Evolutionary conservation across 257 asterid genomes (phyloP).

Genomic region (Solanum habrochaites): DNA sequence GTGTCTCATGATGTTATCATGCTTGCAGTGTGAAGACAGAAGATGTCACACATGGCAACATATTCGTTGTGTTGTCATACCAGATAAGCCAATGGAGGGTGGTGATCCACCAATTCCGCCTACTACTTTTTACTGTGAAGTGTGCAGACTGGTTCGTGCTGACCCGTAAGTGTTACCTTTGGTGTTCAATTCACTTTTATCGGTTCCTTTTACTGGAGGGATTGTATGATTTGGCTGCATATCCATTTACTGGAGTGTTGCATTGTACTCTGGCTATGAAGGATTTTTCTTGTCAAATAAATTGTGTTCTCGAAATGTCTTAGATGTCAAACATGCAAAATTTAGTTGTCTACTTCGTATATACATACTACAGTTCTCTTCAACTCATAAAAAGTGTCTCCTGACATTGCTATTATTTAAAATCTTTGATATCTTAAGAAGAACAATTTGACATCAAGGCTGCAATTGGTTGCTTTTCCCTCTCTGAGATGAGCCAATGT

Average conservation of each 20-base stretch:
- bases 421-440: background rate
- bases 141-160: conserved; percentile 82
- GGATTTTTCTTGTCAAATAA: background rate
- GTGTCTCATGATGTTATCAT: conserved; percentile 3
- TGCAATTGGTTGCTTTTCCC: background rate
- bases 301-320: background rate
- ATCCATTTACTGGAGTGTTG: background rate
- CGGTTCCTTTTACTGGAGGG: background rate
- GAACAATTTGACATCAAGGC: background rate
- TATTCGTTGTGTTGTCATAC: conserved; percentile 74
- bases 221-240: background rate
- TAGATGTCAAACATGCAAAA: background rate
- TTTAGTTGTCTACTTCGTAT: background rate
- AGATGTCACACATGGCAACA: conserved; percentile 93
- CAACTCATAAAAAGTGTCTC: background rate
- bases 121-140: conserved; percentile 75
- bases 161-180: conserved; percentile 77
- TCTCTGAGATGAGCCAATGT: background rate
- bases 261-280: background rate
- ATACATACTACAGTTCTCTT: background rate
- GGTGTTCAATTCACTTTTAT: background rate
- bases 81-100: conserved; percentile 79
- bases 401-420: background rate
- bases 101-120: conserved; percentile 57
- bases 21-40: conserved; percentile 87